phyloP scores from a whole-genome alignment of 2,329 filamentous ascomycete species.

The Akanthomyces uredinophilus region DNA sequence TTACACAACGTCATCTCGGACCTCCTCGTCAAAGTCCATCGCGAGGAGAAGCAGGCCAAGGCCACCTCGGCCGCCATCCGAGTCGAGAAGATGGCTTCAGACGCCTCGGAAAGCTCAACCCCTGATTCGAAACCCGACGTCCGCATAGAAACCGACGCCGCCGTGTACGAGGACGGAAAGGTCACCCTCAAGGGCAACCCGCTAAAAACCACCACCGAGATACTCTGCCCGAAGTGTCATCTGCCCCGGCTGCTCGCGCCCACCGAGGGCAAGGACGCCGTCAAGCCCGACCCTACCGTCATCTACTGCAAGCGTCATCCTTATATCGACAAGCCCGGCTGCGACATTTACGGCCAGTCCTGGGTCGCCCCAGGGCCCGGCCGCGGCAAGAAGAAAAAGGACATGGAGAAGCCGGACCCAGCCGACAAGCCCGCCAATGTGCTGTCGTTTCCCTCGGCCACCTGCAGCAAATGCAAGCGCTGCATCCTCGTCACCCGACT shows the following conservation, averaged over 20 bases:
- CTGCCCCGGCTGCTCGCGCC: slow-evolving; percentile 69
- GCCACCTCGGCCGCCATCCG: slow-evolving; percentile 59
- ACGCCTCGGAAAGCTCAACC: slow-evolving; percentile 48
- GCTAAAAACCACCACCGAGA: slow-evolving; percentile 64
- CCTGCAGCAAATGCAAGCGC: slow-evolving; percentile 62
- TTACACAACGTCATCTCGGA: slow-evolving; percentile 74
- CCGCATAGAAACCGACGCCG: slow-evolving; percentile 60
- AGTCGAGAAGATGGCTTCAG: slow-evolving; percentile 56
- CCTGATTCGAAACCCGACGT: slow-evolving; percentile 51
- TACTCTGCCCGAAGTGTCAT: slow-evolving; percentile 69
- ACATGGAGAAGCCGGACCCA: slow-evolving; percentile 56
- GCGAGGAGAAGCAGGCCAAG: slow-evolving; percentile 71
- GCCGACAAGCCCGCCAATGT: slow-evolving; percentile 57
- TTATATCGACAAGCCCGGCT: slow-evolving; percentile 69
- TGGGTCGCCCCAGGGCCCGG: slow-evolving; percentile 68
- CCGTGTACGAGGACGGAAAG: slow-evolving; percentile 64
- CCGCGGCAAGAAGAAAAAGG: slow-evolving; percentile 75
- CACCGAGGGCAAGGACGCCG: slow-evolving; percentile 62
- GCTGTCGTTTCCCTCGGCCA: slow-evolving; percentile 59
- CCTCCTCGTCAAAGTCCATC: slow-evolving; percentile 68
- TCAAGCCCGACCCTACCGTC: slow-evolving; percentile 59
- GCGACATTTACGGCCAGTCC: slow-evolving; percentile 78
- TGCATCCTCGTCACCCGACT: slow-evolving; percentile 60
- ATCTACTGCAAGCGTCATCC: slow-evolving; percentile 77
- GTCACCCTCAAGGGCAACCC: slow-evolving; percentile 68